Base-by-base conservation (phyloP, 441 rosid genomes). In the Erodium texanum region DNA sequence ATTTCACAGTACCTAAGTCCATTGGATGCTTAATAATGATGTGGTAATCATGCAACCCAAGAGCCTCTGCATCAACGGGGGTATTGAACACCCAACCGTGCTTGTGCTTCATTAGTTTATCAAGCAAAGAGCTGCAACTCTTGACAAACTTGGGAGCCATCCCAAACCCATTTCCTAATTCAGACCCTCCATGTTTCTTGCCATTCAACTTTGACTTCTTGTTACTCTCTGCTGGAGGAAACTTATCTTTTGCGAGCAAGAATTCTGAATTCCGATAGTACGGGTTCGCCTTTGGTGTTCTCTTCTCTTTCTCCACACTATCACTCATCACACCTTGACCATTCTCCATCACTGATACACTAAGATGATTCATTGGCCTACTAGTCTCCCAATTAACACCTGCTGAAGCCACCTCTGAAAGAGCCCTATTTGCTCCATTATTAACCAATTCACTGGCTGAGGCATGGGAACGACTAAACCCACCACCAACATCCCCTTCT, bases 251-350 rank as follows among this genome's bases (percentile, higher is more conserved):
- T 1, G 90, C 98, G 70, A 94, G 91, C 80, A 94, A 76, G 76
- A 92, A 94, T 76, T 94, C 99, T 0, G 99, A 89, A 79, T 83
- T 92, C 71, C 88, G 79, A 69, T 94, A 94, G 58, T 86, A 92
- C 75, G 87, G 96, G 82, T 94, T 94, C 7, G 99, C 99, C 81
- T 92, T 94, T 0, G 98, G 99, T 14, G 98, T 94, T 65, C 99
- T 84, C 80, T 94, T 94, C 82, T 92, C 99, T 80, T 89, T 94
- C 84, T 94, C 99, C 78, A 87, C 74, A 65, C 61, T 76, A 81
- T 88, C 99, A 61, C 69, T 83, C 19, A 69, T 83, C 16, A 75
- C 9, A 20, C 88, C 89, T 56, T 71, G 96, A 74, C 82, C 82
- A 76, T 89, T 94, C 77, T 86, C 96, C 66, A 92, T 68, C 10